Evolutionary conservation across 768 basidiomycete genomes (phyloP).

Genomic region (Phanerodontia chrysosporium): DNA sequence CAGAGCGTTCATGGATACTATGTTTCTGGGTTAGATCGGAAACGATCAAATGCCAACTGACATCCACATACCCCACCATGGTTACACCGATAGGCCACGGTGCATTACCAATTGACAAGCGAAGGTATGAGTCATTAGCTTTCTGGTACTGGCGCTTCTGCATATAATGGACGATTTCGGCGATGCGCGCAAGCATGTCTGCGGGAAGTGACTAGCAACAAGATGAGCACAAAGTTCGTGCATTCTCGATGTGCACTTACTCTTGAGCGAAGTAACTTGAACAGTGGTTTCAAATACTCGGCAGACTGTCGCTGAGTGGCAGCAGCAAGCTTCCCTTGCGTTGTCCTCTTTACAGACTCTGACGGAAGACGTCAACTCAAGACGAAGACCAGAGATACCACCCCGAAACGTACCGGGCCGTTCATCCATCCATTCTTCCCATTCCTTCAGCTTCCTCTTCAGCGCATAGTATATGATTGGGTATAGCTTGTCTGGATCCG

Average conservation of each 20-base stretch:
- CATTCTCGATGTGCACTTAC: too few relatives aligned
- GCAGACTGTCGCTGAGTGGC: slow-evolving; percentile 95
- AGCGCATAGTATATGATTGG: slow-evolving; percentile 95
- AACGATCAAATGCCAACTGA: not conserved
- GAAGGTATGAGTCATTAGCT: slow-evolving; percentile 96
- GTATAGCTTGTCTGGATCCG: slow-evolving; percentile 91
- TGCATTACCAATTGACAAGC: slow-evolving; percentile 95
- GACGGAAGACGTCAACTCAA: not conserved
- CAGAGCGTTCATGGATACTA: slow-evolving; percentile 96
- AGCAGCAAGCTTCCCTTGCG: slow-evolving; percentile 90
- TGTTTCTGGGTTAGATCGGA: not conserved
- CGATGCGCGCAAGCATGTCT: slow-evolving; percentile 81
- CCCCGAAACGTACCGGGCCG: slow-evolving; percentile 56
- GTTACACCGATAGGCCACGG: slow-evolving; percentile 99
- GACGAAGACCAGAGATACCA: slow-evolving; percentile 5
- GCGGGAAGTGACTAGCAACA: slow-evolving; percentile 59
- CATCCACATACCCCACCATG: slow-evolving; percentile 82
- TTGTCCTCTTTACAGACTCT: slow-evolving; percentile 85
- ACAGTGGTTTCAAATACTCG: slow-evolving; percentile 94
- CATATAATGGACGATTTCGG: slow-evolving; percentile 96
- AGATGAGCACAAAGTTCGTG: not conserved
- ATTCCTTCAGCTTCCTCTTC: slow-evolving; percentile 90
- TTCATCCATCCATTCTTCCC: slow-evolving; percentile 94
- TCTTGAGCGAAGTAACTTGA: slow-evolving; percentile 83
- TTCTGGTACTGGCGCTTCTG: slow-evolving; percentile 92